Base-by-base conservation (phyloP, 768 basidiomycete species). In the Auriscalpium orientale region DNA sequence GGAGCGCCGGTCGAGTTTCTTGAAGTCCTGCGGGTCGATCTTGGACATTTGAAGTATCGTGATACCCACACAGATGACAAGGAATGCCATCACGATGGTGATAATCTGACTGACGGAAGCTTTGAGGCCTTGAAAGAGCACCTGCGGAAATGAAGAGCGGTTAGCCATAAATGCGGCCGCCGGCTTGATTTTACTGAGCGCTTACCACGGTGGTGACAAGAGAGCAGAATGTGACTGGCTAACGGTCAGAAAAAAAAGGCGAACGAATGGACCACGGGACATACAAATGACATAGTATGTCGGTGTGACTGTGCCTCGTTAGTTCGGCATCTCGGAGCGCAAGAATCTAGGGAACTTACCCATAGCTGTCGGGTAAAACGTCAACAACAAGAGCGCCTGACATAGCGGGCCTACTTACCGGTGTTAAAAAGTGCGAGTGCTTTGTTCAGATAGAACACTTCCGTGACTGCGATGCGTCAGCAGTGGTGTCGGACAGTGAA, bases 381-480 rank as follows among this genome's bases (percentile, higher is more conserved):
- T 57, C 40, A 57, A 54, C 34, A 53, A 46, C 22, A 53, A 50
- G n/a, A n/a, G 9, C 36, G 38, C 49, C 45, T 43, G 21, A 46
- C 21, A 40, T 36, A 37, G 16, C 49, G 48, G 38, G 16, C 12
- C 38, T 62, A 62, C 83, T 59, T 59, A 86, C 87, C 88, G 54
- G 89, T 90, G 72, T 97, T 95, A 78, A 94, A 98, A 37, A 98
- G 74, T 56, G 94, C 97, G 57, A 99, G 83, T 16, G 97, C 97
- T 57, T 94, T 85, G 71, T 97, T 98, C 57, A 98, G 79, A 72
- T 92, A 98, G 71, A 90, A 95, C 65, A 98, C 90, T 69, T 98
- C 95, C 56, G 85, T 85, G 55, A 93, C 87, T 89, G 55, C 16
- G 46, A 13, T 44, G 48, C 16, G 49, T 20, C 33, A 28, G 49